Base-by-base conservation (phyloP, 2,329 filamentous ascomycete species). In the Furcasterigmium furcatum region DNA sequence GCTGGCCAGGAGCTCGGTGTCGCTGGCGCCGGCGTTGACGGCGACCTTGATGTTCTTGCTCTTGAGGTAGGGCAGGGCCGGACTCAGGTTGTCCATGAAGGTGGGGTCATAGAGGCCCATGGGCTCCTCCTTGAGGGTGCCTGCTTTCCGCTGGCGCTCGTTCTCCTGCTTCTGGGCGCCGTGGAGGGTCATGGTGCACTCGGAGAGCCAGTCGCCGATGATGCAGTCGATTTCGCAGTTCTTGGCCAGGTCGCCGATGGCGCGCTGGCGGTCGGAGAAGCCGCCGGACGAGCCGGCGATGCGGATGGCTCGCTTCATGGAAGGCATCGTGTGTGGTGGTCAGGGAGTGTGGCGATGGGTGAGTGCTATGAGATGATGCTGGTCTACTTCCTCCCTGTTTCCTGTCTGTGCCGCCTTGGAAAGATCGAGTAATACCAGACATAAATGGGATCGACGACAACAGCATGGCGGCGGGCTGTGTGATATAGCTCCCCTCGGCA, bases 241-340 rank as follows among this genome's bases (percentile, higher is more conserved):
- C 49, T 63, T 63, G 30, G 68, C 68, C n/a, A 72, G 58, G 25
- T 64, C 63, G 22, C 59, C 52, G 44, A 70, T 70, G 46, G 68
- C 68, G 18, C 66, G 61, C 47, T 70, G 64, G 29, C 68, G 61
- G 53, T 71, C 68, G 18, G 66, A 67, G 58, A 71, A 71, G 24
- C 67, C 67, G 22, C 69, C 68, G 14, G 66, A 70, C 36, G 67
- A 62, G 46, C 67, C 67, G 45, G 66, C 67, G 49, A 72, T 66
- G 48, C 65, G 65, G 49, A 71, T 64, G 8, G 66, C 59, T 48
- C 64, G 57, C 48, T 63, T 65, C 36, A 48, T 41, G 9, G 55
- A 52, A 20, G 54, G 51, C 57, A 58, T 59, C 2, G n/a, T 41
- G 39, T n/a, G 32, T 35, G 13, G 8, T 35, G 32, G n/a, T n/a